Evolutionary conservation across 2,329 filamentous ascomycete species (phyloP), one percentile per base, ranked within the genome.

Genomic region (Hypoxylon sp.): DNA sequence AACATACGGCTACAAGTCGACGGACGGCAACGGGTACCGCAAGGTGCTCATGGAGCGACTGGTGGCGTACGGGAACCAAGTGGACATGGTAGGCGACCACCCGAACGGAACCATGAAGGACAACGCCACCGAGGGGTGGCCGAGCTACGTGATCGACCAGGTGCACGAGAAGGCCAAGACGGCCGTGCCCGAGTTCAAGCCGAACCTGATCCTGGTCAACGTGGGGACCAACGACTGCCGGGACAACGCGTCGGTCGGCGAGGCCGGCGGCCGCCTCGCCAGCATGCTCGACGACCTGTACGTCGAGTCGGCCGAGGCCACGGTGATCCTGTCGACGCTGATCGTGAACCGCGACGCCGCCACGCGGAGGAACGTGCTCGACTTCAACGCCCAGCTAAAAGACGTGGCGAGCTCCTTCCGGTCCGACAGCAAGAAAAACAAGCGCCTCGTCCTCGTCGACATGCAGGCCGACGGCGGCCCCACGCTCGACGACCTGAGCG

Each of bases 181-280:
- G 11, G 63, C 65, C 7, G 58, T 69, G 7, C 57, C 65, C 1
- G 26, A 52, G 20, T 62, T 64, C 43, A 61, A 63, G 50, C 73
- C 74, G 1, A 71, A 74, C 43, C 17, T 75, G 8, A 62, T 75
- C 30, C 57, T 72, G 5, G 50, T 75, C 48, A 73, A 75, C 47
- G 68, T 62, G 5, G 73, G 73, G 1, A 71, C 72, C 9, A 75
- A 75, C 51, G 73, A 76, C 55, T 71, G 70, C 55, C 51, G 64
- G 20, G 66, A 66, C 20, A 59, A 68, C 49, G 51, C 65, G 11
- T 62, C 70, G 40, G 44, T 71, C n/a, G 11, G 61, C 5, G 55
- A 57, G 11, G 64, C 65, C 5, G 64, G 65, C 3, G 43, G 60
- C 5, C 64, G 71, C 7, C 57, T 73, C 46, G 52, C 38, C 7